Percentiles rank a stretch among this genome's conserved stretches.
Evolutionary conservation across 371 early-diverging fungal species (phyloP).

Genomic region (Apophysomyces sp.): DNA sequence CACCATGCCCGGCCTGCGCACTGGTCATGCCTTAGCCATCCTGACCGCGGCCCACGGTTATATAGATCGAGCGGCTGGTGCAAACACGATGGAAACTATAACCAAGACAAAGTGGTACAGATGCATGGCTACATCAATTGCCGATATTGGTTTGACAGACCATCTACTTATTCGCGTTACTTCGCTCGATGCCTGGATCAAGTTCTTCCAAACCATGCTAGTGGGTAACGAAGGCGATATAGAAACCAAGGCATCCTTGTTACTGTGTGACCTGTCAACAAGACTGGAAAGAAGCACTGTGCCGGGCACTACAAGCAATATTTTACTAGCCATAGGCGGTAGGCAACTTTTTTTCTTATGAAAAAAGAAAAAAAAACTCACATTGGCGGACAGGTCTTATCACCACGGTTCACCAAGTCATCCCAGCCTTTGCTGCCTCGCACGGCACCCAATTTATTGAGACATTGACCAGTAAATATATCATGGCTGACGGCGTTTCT

Average conservation of each 20-base stretch:
- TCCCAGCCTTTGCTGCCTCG: constrained; percentile 29
- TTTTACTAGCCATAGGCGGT: constrained; percentile 52
- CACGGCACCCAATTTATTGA: constrained; percentile 29
- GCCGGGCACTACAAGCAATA: constrained; percentile 56
- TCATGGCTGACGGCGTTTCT: constrained; percentile 19
- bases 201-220: constrained; percentile 39
- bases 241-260: constrained; percentile 21
- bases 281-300: constrained; percentile 53
- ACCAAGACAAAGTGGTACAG: constrained; percentile 48
- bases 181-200: constrained; percentile 45
- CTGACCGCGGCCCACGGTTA: constrained; percentile 17
- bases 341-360: too few species aligned
- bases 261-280: constrained; percentile 44
- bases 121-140: constrained; percentile 49
- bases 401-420: constrained; percentile 10
- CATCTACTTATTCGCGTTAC: constrained; percentile 54
- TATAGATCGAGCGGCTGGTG: constrained; percentile 2
- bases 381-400: too few species aligned
- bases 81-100: constrained; percentile 18
- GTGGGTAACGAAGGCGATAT: constrained; percentile 15
- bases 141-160: constrained; percentile 54
- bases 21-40: constrained; percentile 52
- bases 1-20: constrained; percentile 54
- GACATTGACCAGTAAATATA: constrained; percentile 25
- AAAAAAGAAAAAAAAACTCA: too few species aligned